phyloP scores from a whole-genome alignment of 306 rosid species.

The Ammopiptanthus mongolicus region DNA sequence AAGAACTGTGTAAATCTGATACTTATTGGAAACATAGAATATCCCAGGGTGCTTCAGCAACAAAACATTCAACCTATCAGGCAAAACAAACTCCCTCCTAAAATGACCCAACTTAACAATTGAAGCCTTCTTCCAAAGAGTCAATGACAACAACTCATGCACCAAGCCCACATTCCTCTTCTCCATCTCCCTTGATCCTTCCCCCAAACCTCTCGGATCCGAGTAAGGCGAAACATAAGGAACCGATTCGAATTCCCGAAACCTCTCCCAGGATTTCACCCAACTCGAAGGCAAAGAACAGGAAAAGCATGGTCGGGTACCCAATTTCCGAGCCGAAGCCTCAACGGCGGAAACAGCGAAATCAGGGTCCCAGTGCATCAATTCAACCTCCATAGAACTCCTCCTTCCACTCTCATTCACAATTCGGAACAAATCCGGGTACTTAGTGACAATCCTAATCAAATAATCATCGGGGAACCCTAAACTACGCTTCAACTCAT shows the following conservation, averaged over 20 bases:
- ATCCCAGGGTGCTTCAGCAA: constrained; percentile 79
- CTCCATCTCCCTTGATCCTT: constrained; percentile 69
- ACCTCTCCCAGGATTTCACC: constrained; percentile 77
- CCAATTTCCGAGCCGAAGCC: constrained; percentile 37
- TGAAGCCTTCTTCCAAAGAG: constrained; percentile 77
- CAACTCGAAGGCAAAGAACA: constrained; percentile 68
- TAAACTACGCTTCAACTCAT: constrained; percentile 57
- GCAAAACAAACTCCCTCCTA: constrained; percentile 59
- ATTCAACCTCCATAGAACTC: constrained; percentile 70
- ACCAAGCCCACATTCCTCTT: constrained; percentile 74
- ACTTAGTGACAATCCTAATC: constrained; percentile 48
- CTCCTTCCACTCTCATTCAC: constrained; percentile 55
- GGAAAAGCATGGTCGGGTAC: constrained; percentile 44
- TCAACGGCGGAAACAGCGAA: constrained; percentile 59
- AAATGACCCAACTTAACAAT: constrained; percentile 78
- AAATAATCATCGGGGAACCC: constrained; percentile 81
- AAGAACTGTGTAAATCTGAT: constrained; percentile 64
- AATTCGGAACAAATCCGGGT: constrained; percentile 54
- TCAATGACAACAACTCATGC: constrained; percentile 77
- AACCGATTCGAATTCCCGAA: constrained; percentile 47
- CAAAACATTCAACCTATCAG: constrained; percentile 60
- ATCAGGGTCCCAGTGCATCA: constrained; percentile 64
- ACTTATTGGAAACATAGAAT: constrained; percentile 79
- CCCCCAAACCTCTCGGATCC: constrained; percentile 36
- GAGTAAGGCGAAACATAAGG: constrained; percentile 72